Conservation (phyloP, 2,329 filamentous ascomycete species). For the Zymoseptoria brevis region DNA sequence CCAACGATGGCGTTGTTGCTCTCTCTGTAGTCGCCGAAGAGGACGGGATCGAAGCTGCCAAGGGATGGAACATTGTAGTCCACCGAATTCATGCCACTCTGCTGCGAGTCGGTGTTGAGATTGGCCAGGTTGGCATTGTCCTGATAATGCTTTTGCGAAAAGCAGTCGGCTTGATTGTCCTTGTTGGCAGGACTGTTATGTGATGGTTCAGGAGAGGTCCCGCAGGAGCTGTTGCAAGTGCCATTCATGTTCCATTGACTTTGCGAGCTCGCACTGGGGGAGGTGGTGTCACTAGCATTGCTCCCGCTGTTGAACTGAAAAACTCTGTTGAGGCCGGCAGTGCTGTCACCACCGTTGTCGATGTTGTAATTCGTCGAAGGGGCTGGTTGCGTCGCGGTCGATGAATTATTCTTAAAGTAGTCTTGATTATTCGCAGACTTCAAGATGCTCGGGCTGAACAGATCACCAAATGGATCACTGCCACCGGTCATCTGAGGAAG, state of each 20-base stretch:
- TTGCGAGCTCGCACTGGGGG: slow-evolving; percentile 44
- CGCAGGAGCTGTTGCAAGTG: slow-evolving; percentile 58
- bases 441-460: slow-evolving; percentile 53
- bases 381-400: slow-evolving; percentile 13
- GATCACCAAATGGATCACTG: slow-evolving; percentile 42
- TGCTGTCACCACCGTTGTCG: slow-evolving; percentile 35
- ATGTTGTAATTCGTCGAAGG: slow-evolving; percentile 14
- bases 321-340: slow-evolving; percentile 37
- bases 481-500: slow-evolving; percentile 28
- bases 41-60: slow-evolving; percentile 76
- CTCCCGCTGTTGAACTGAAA: slow-evolving; percentile 45
- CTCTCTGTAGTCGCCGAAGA: slow-evolving; percentile 90
- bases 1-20: slow-evolving; percentile 71
- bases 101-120: slow-evolving; percentile 6
- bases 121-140: slow-evolving; percentile 14
- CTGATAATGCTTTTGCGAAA: slow-evolving; percentile 51
- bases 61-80: slow-evolving; percentile 36
- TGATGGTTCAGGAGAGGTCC: slow-evolving; percentile 68
- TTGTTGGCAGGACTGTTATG: slow-evolving; percentile 62
- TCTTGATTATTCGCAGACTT: slow-evolving; percentile 35
- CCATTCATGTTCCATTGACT: slow-evolving; percentile 46
- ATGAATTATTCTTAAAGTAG: slow-evolving; percentile 22
- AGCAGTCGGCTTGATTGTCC: slow-evolving; percentile 30
- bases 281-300: slow-evolving; percentile 40
- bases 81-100: slow-evolving; percentile 13